Evolutionary conservation across 345 rosid genomes (phyloP).

Genomic region (Eucalyptus polybractea): DNA sequence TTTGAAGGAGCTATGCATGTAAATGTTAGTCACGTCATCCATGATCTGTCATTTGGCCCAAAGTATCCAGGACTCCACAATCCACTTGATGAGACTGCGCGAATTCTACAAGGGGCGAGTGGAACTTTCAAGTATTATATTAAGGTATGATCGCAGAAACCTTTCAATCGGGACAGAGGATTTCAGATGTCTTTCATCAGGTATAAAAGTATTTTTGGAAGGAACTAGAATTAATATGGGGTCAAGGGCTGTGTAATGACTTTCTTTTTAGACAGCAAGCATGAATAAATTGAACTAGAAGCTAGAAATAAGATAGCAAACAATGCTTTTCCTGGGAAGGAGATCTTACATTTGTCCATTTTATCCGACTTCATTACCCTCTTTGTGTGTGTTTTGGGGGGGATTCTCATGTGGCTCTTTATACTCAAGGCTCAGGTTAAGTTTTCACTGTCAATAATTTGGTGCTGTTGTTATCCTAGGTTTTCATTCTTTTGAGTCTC

Average conservation of each 20-base stretch:
- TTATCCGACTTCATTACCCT: neutral
- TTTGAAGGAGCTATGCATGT: constrained; percentile 80
- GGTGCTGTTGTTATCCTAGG: neutral
- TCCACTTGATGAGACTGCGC: constrained; percentile 75
- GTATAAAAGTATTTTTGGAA: neutral
- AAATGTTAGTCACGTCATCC: constrained; percentile 81
- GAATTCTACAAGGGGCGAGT: constrained; percentile 60
- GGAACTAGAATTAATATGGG: neutral
- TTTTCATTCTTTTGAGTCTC: neutral
- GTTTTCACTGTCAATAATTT: neutral
- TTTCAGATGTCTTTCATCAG: neutral
- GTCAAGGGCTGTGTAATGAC: neutral
- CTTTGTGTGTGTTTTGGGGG: neutral
- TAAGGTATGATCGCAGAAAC: constrained; percentile 37
- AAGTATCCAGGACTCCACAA: constrained; percentile 94
- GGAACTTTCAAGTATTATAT: constrained; percentile 96
- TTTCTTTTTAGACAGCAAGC: neutral
- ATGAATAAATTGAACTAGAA: neutral
- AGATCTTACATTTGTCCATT: neutral
- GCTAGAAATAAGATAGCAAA: neutral
- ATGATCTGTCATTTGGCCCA: constrained; percentile 91
- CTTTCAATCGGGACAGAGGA: neutral
- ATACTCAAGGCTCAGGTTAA: neutral
- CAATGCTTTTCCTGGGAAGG: neutral
- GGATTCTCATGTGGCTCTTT: neutral